Conservation (phyloP, 805 yeast genomes). For the Debaryomyces maramus region DNA sequence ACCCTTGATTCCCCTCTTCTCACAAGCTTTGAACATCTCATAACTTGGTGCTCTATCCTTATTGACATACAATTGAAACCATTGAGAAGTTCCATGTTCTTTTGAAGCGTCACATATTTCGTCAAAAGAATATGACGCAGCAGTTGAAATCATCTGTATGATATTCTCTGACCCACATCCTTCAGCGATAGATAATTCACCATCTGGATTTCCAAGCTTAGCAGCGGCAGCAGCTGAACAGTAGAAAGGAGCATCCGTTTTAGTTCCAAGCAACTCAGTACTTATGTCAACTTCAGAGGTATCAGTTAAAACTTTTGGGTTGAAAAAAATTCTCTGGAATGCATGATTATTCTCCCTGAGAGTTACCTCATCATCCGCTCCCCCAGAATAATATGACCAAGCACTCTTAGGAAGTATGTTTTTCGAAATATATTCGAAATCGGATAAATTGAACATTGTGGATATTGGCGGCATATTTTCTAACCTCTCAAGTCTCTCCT, state of each 20-base stretch:
- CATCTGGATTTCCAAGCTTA: constrained; percentile 43
- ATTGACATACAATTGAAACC: constrained; percentile 52
- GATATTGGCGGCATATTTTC: constrained; percentile 30
- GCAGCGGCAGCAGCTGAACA: constrained; percentile 51
- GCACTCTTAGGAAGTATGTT: constrained; percentile 31
- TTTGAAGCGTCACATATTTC: constrained; percentile 38
- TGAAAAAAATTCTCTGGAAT: constrained; percentile 42
- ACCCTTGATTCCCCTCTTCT: constrained; percentile 43
- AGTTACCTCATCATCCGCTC: constrained; percentile 50
- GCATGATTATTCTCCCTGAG: constrained; percentile 45
- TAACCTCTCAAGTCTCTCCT: constrained; percentile 11
- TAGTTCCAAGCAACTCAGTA: constrained; percentile 29
- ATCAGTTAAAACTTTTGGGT: constrained; percentile 43
- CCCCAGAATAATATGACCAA: constrained; percentile 48
- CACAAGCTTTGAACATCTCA: constrained; percentile 37
- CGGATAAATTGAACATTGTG: constrained; percentile 33
- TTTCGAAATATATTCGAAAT: constrained; percentile 43
- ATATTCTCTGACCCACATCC: constrained; percentile 42
- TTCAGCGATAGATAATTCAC: constrained; percentile 41
- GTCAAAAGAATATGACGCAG: constrained; percentile 40
- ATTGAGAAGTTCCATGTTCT: constrained; percentile 37
- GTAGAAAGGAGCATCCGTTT: constrained; percentile 47
- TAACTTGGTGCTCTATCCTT: constrained; percentile 33
- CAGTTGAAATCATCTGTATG: constrained; percentile 49
- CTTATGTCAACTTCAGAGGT: constrained; percentile 29